Evolutionary conservation across 139 green algal genomes (phyloP), one percentile per base, ranked within the genome.

Genomic region (Chlorella ohadii): DNA sequence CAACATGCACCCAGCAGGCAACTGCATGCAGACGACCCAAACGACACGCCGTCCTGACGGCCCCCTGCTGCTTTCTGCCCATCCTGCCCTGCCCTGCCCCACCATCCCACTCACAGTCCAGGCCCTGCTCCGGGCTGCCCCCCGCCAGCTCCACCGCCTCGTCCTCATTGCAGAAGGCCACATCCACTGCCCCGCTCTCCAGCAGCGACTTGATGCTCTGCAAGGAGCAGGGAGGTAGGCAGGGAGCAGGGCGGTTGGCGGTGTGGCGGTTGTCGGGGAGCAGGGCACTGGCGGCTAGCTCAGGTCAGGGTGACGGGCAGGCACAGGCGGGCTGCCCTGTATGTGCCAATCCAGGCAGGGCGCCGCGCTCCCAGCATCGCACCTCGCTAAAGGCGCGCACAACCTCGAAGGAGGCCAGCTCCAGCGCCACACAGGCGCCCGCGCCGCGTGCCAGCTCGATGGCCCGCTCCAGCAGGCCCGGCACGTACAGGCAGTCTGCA

Each of bases 141-240:
- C 51, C 57, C 56, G 63, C 55, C n/a, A 86, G 6, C 83, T 93
- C 89, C 33, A 39, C 9, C 28, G 88, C 88, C 59, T 93, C 89
- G 77, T 93, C 89, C 71, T 95, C 93, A 68, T 96, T 96, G 72
- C 89, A 94, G 64, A 96, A 91, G 77, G 80, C 89, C n/a, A 85
- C 84, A 25, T 88, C 68, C 1, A 94, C 59, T 36, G 63, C 41
- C 25, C 82, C 74, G 4, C 61, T 25, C n/a, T 87, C 65, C 59
- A 95, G 65, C 25, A 95, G 51, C 28, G 64, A 57, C 33, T 56
- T 47, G 28, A 95, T 59, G 51, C 15, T 59, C 65, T 39, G 65
- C 65, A 44, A 31, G n/a, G 33, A 23, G 31, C 9, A 4, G 3
- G 28, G 9, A 23, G 65, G 22, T 70, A 27, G 64, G 64, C 28